A percentile compares a stretch with the other conserved stretches of the same genome.
phyloP scores from a whole-genome alignment of 768 basidiomycete genomes.

The Mrakia gelida region DNA sequence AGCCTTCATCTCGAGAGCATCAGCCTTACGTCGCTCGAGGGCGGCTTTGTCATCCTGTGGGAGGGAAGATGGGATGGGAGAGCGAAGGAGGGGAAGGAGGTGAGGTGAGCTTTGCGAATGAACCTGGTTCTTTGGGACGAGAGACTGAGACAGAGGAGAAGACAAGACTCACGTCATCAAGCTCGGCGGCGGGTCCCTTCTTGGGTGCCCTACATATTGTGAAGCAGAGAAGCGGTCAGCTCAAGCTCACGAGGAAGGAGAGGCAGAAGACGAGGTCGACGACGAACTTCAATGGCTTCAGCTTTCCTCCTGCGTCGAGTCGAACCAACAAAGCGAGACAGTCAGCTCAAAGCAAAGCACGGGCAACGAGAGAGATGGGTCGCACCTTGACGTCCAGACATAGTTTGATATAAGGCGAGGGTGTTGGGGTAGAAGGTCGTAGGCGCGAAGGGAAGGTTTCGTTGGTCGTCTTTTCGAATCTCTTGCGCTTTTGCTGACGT shows the following conservation, averaged over 20 bases:
- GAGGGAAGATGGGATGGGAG: background rate
- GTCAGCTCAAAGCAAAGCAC: background rate
- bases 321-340: background rate
- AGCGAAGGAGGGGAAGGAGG: background rate
- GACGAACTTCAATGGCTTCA: slow-evolving; percentile 36
- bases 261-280: background rate
- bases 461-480: too few relatives aligned
- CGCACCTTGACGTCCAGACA: slow-evolving; percentile 36
- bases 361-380: background rate
- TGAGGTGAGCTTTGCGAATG: background rate
- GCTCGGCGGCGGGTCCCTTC: slow-evolving; percentile 33
- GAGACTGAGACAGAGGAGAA: background rate
- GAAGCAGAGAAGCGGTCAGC: background rate
- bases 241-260: background rate
- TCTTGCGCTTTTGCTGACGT: too few relatives aligned
- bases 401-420: background rate
- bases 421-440: background rate
- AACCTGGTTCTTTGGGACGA: background rate
- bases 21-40: slow-evolving; percentile 31
- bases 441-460: background rate
- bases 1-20: slow-evolving; percentile 36
- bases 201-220: slow-evolving; percentile 32
- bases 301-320: slow-evolving; percentile 32
- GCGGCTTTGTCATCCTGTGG: slow-evolving; percentile 34
- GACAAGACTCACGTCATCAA: slow-evolving; percentile 32